phyloP scores from a whole-genome alignment of 306 rosid genomes.

The Ziziphus jujuba region DNA sequence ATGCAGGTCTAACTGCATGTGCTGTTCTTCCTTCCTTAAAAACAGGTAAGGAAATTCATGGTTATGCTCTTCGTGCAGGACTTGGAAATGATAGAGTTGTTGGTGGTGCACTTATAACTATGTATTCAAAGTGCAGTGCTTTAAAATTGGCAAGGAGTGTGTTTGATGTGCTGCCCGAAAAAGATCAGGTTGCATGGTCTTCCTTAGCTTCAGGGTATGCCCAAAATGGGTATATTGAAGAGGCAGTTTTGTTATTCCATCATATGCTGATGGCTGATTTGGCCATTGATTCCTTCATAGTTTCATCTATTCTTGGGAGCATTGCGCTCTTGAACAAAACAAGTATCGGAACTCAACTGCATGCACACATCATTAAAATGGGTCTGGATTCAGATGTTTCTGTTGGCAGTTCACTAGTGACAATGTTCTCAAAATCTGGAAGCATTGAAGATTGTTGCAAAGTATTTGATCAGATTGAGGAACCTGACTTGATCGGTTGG shows the following conservation, averaged over 20 bases:
- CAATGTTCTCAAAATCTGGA: conserved; percentile 78
- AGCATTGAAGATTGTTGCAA: conserved; percentile 62
- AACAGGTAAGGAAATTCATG: conserved; percentile 65
- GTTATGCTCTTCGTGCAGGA: conserved; percentile 52
- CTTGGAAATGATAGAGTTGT: conserved; percentile 31
- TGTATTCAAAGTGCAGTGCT: conserved; percentile 66
- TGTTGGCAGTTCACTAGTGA: conserved; percentile 69
- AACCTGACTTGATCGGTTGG: conserved; percentile 71
- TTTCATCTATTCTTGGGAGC: conserved; percentile 58
- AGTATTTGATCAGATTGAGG: conserved; percentile 61
- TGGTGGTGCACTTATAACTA: conserved; percentile 63
- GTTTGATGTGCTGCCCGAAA: conserved; percentile 56
- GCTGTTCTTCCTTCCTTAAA: conserved; percentile 42
- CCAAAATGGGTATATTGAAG: conserved; percentile 54
- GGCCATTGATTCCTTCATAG: conserved; percentile 47
- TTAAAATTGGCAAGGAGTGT: conserved; percentile 52
- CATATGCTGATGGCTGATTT: conserved; percentile 43
- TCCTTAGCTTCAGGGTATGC: conserved; percentile 73
- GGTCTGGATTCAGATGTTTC: conserved; percentile 52
- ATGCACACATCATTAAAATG: conserved; percentile 49
- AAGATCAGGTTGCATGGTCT: conserved; percentile 58
- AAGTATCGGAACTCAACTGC: conserved; percentile 56
- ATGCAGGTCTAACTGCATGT: conserved; percentile 52
- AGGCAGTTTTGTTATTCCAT: conserved; percentile 47
- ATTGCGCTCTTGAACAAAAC: conserved; percentile 46